Evolutionary conservation across 2,329 filamentous ascomycete species (phyloP), one percentile per base, ranked within the genome.

Genomic region (Beauveria australis): DNA sequence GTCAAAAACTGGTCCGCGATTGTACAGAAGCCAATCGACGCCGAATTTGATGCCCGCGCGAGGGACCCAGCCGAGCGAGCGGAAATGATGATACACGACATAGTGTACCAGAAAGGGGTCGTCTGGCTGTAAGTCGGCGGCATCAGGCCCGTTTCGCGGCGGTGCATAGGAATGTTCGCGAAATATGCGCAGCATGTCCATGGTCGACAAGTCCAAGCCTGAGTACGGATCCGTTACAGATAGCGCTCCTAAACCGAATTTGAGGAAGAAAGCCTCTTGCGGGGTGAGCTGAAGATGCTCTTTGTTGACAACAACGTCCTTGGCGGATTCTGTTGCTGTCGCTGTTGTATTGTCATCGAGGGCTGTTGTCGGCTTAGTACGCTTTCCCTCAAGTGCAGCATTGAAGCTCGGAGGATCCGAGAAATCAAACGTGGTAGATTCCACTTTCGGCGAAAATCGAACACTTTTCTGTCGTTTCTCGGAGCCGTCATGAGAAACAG

Each of bases 11-110:
- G 94, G 94, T 0, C 94, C 94, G 22, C 92, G 88, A 61, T 91
- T 87, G 75, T 99, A 99, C 8, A 99, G 82, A n/a, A 99, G 78
- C 78, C 91, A 97, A 73, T 99, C 94, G 10, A 92, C 89, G 24
- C 90, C 91, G 67, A 99, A 99, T 70, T 99, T 99, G 71, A 96
- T 87, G 41, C 94, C 95, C 5, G 89, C 86, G 16, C 95, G 88
- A 0, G 95, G 89, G 1, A 97, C 91, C 93, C 94, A 99, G 26
- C 94, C 94, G 0, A 97, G 80, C 0, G 92, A 96, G 43, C 94
- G 88, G 76, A 96, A 99, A 72, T 99, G 93, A 71, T 99, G 94
- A 72, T 96, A 99, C 19, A 91, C 91, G 14, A 86, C 86, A 69
- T 97, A 99, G 61, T 91, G 87, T 1, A 96, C 73, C 22, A 97